These are phyloP conservation scores for Fragaria vesca DNA, from an alignment of 306 rosid genomes.

Conservation along the genomic window DNA sequence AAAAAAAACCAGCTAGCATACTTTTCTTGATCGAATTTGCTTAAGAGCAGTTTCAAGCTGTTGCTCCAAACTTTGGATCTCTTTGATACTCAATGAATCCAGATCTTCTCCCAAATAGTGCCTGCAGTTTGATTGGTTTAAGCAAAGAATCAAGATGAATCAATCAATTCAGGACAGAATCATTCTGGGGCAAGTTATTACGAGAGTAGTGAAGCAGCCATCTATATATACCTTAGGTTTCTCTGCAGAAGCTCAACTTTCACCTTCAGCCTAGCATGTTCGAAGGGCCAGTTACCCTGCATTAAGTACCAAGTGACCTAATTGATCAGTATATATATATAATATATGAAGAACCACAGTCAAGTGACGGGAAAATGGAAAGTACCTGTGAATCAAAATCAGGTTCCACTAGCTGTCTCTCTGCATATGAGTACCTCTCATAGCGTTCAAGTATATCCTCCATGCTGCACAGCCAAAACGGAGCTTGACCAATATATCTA, in stretches of 20 bases:
- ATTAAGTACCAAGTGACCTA: background rate
- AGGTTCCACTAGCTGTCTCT: slow-evolving; percentile 42
- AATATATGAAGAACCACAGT: background rate
- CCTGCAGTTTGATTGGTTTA: slow-evolving; percentile 23
- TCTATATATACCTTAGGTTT: slow-evolving; percentile 55
- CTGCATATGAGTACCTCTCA: slow-evolving; percentile 69
- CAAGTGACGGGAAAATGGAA: background rate
- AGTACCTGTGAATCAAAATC: slow-evolving; percentile 53
- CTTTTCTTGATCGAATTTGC: slow-evolving; percentile 65
- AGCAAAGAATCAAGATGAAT: no score
- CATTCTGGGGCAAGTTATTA: background rate
- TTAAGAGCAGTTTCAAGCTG: slow-evolving; percentile 73
- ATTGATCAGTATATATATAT: background rate
- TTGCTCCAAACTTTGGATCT: slow-evolving; percentile 74
- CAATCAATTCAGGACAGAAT: background rate
- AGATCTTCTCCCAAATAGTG: slow-evolving; percentile 83
- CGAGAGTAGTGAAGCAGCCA: background rate
- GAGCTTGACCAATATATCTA: background rate
- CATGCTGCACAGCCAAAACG: slow-evolving; percentile 45
- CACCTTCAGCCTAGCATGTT: slow-evolving; percentile 58
- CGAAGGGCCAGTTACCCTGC: slow-evolving; percentile 79
- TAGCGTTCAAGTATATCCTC: slow-evolving; percentile 87
- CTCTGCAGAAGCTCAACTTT: slow-evolving; percentile 66
- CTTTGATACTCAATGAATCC: slow-evolving; percentile 59
- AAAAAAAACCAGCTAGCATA: slow-evolving; percentile 12